Evolutionary conservation across 2,329 filamentous ascomycete species (phyloP), one percentile per base, ranked within the genome.

Genomic region (Massarina eburnea): DNA sequence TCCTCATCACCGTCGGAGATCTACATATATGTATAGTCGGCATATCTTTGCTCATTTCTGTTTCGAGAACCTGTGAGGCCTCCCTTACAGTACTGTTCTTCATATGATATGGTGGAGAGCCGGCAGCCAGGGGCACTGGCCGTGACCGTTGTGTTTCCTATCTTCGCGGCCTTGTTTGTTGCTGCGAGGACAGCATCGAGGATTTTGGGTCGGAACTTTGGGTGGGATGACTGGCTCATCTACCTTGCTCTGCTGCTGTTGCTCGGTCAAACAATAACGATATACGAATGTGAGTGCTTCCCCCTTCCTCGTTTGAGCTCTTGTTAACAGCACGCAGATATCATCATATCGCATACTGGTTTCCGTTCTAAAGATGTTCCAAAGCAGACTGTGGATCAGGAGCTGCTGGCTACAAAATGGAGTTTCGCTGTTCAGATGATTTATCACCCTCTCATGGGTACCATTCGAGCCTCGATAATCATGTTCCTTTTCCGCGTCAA

Each of bases 401-500:
- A 67, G 38, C 48, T 68, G 22, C 48, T 51, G 14, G 57, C 61
- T 1, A 10, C 57, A 32, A 57, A 62, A 43, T 70, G 66, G 64
- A 67, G 57, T 39, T 67, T 70, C 33, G 58, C 64, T 2, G 61
- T 70, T 7, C 68, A 71, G 34, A 58, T 71, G 58, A 47, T 70
- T 30, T 71, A 71, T 43, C 67, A 71, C 35, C 68, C 68, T 8
- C 51, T 69, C 40, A 65, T 71, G 58, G 61, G 62, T n/a, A 42
- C 59, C 6, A 67, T 71, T 40, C 59, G 68, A 39, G 65, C 66
- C 18, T 69, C 67, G 10, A 66, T 71, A 41, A 67, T 71, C 37
- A 52, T 68, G 53, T 71, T 71, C 36, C 58, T 71, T 3, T 67
- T 67, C 38, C 64, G 68, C 4, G 61, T 71, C 42, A 64, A 65